These are phyloP conservation scores for Boletus speciosus DNA, from an alignment of 768 basidiomycete genomes.

Conservation along the genomic window DNA sequence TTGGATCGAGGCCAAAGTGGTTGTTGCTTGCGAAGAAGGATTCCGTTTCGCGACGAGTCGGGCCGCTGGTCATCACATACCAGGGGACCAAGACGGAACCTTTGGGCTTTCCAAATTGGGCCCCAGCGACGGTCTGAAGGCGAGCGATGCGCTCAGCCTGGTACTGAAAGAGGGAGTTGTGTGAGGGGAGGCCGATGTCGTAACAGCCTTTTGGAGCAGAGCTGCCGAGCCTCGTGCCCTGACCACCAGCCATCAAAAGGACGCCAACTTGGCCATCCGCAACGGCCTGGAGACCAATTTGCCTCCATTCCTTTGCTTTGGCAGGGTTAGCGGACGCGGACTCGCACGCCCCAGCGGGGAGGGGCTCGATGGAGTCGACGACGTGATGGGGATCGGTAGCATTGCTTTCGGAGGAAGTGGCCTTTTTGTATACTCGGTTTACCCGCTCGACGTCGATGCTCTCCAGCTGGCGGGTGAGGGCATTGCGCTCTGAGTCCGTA, in stretches of 20 bases:
- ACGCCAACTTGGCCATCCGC: slow-evolving; percentile 86
- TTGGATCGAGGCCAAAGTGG: slow-evolving; percentile 77
- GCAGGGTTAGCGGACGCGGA: slow-evolving; percentile 51
- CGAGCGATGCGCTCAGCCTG: slow-evolving; percentile 95
- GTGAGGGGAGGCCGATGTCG: slow-evolving; percentile 91
- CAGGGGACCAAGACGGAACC: slow-evolving; percentile 80
- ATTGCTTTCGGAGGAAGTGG: slow-evolving; percentile 62
- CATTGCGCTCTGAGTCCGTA: slow-evolving; percentile 54
- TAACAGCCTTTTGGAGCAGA: slow-evolving; percentile 96
- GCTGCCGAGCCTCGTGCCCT: slow-evolving; percentile 92
- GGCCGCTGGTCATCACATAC: slow-evolving; percentile 99
- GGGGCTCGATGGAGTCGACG: slow-evolving; percentile 65
- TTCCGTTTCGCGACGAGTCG: slow-evolving; percentile 85
- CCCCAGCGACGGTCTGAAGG: slow-evolving; percentile 73
- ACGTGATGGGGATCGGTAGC: slow-evolving; percentile 37
- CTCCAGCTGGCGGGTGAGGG: slow-evolving; percentile 69
- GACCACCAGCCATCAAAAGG: slow-evolving; percentile 95
- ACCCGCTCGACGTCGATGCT: slow-evolving; percentile 86
- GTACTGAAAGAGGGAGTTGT: slow-evolving; percentile 92
- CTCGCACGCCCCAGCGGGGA: slow-evolving; percentile 74
- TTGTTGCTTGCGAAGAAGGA: slow-evolving; percentile 72
- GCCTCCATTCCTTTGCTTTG: slow-evolving; percentile 72
- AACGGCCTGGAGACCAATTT: slow-evolving; percentile 76
- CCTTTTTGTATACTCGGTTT: slow-evolving; percentile 80
- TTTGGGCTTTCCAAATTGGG: slow-evolving; percentile 45